A percentile compares a stretch with the other conserved stretches of the same genome.
phyloP scores from a whole-genome alignment of 164 flowering plant species.

The Magnolia officinalis region DNA sequence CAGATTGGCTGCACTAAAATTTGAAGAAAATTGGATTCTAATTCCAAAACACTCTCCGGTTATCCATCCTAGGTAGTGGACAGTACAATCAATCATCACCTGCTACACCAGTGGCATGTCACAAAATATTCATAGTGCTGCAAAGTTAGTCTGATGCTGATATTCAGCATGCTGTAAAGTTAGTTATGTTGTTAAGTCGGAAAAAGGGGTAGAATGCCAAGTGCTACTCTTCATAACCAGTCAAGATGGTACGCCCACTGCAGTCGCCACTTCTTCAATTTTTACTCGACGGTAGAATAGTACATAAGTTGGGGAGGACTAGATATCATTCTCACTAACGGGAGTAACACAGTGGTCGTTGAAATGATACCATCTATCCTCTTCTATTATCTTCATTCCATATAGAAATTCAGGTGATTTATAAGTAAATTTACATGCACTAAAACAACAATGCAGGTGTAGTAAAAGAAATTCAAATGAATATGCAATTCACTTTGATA shows the following conservation, averaged over 20 bases:
- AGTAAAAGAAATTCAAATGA: not conserved
- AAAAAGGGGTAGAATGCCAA: not conserved
- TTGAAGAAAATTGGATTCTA: no score
- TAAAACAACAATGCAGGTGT: not conserved
- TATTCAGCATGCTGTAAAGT: no score
- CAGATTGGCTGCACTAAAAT: no score
- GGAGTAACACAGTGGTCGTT: conserved; percentile 82
- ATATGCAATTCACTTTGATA: not conserved
- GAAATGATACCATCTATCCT: conserved; percentile 84
- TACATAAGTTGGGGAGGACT: conserved; percentile 84
- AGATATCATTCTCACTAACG: conserved; percentile 57
- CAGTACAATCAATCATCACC: not conserved
- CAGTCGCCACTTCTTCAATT: conserved; percentile 7
- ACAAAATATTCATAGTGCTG: not conserved
- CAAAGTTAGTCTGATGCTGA: not conserved
- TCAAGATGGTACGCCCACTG: not conserved
- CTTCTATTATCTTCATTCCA: conserved; percentile 62
- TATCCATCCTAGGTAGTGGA: no score
- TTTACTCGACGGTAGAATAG: conserved; percentile 69
- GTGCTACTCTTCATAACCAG: not conserved
- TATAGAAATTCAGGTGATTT: not conserved
- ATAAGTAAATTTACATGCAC: not conserved
- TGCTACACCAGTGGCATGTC: not conserved
- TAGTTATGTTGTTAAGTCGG: no score
- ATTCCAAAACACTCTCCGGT: no score